phyloP scores from a whole-genome alignment of 106 monocot species.

The Dioscorea dumetorum region DNA sequence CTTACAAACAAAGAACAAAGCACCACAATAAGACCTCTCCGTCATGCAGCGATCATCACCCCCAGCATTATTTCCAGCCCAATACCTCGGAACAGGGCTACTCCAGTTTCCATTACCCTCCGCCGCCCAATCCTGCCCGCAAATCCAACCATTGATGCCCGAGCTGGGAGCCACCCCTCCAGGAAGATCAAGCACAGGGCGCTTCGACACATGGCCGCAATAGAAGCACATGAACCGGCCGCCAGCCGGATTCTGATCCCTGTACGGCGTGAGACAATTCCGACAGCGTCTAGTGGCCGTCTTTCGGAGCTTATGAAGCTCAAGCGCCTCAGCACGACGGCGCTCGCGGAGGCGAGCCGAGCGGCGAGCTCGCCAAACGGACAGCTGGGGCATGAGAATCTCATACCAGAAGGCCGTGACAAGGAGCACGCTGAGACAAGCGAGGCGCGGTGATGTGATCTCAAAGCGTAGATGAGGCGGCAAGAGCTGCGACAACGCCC shows the following conservation, averaged over 20 bases:
- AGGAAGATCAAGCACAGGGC: conserved; percentile 61
- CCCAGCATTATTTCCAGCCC: conserved; percentile 5
- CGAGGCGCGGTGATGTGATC: conserved; percentile 58
- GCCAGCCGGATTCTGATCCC: conserved; percentile 57
- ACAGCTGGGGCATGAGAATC: conserved; percentile 50
- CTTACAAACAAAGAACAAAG: conserved; percentile 10
- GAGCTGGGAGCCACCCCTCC: conserved; percentile 9
- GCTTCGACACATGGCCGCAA: conserved; percentile 66
- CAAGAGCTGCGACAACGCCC: conserved; percentile 60
- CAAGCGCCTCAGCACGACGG: conserved; percentile 33
- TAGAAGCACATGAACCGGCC: conserved; percentile 74
- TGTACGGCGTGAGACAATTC: conserved; percentile 59
- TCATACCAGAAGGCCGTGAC: conserved; percentile 62
- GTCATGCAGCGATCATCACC: conserved; percentile 17
- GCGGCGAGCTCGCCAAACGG: conserved; percentile 47
- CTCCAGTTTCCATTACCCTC: conserved; percentile 13
- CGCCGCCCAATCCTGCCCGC: conserved; percentile 30
- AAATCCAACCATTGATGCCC: conserved; percentile 31
- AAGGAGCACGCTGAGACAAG: conserved; percentile 53
- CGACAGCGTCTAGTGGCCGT: conserved; percentile 58
- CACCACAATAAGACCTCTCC: conserved; percentile 32
- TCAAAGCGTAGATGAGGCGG: conserved; percentile 46
- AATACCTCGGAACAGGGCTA: conserved; percentile 10
- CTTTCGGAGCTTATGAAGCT: conserved; percentile 60
- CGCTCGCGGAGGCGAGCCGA: conserved; percentile 49